phyloP scores from a whole-genome alignment of 2,329 filamentous ascomycete species.

The Aureobasidium uvarum region DNA sequence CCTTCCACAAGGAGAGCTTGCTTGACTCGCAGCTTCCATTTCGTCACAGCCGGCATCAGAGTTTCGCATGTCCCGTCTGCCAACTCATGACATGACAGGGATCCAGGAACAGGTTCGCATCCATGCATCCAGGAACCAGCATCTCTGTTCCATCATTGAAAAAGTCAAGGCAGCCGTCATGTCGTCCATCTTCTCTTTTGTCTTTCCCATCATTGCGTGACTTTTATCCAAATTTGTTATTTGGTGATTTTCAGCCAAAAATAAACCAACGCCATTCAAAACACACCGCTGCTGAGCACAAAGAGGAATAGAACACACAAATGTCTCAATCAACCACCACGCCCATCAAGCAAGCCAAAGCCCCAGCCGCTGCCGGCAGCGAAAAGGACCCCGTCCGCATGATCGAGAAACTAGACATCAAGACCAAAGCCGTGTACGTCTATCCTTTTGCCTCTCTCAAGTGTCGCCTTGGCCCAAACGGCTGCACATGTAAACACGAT shows the following conservation, averaged over 20 bases:
- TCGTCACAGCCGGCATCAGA: constrained; percentile 15
- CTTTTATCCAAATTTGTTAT: not conserved
- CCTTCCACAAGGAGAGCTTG: not conserved
- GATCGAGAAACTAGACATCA: constrained; percentile 35
- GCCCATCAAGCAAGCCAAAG: constrained; percentile 26
- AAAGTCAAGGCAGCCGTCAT: not conserved
- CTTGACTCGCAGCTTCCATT: constrained; percentile 7
- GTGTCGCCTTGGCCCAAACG: not conserved
- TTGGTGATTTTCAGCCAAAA: not conserved
- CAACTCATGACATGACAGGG: constrained; percentile 18
- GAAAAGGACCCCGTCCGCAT: constrained; percentile 33
- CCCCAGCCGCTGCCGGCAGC: constrained; percentile 15
- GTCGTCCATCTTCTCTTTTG: not conserved
- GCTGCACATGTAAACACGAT: not conserved
- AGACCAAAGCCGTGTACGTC: constrained; percentile 34
- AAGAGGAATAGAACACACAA: too few relatives aligned
- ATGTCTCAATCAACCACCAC: constrained; percentile 25
- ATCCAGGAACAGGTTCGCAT: constrained; percentile 10
- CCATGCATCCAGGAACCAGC: not conserved
- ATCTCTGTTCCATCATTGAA: not conserved
- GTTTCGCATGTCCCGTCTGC: constrained; percentile 15
- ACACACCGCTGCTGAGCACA: not conserved
- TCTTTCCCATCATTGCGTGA: not conserved
- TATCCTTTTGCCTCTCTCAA: too few relatives aligned
- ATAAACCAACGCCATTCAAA: not conserved